Percentiles rank a stretch among this genome's conserved stretches.
These are phyloP conservation scores for Mesembryanthemum crystallinum DNA, from an alignment of 148 eudicot genomes.

Conservation along the genomic window DNA sequence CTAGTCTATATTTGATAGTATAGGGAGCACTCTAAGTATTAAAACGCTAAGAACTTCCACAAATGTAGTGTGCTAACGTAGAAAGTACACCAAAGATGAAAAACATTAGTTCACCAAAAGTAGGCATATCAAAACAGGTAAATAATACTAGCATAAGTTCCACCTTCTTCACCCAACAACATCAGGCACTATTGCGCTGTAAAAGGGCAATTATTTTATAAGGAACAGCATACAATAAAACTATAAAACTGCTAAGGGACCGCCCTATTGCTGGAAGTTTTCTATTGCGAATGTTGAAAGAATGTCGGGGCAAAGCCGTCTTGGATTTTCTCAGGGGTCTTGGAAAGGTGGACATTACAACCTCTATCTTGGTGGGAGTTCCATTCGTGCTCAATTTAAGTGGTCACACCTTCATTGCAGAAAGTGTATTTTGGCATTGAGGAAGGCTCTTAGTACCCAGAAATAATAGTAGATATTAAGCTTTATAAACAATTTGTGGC, in stretches of 20 bases:
- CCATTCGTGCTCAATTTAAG: background rate
- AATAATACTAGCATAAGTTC: background rate
- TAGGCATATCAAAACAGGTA: background rate
- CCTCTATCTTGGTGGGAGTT: slow-evolving; percentile 14
- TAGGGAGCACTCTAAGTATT: slow-evolving; percentile 21
- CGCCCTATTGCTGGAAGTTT: background rate
- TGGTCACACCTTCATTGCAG: slow-evolving; percentile 20
- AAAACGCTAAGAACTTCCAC: background rate
- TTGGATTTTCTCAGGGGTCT: background rate
- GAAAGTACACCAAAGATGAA: background rate
- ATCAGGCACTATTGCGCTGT: background rate
- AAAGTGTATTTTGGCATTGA: slow-evolving; percentile 2
- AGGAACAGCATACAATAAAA: no score
- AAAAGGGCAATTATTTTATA: background rate
- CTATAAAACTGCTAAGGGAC: background rate
- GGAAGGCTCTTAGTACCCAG: background rate
- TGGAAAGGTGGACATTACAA: slow-evolving; percentile 18
- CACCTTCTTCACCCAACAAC: slow-evolving; percentile 1
- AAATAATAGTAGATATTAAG: slow-evolving; percentile 12
- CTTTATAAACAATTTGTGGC: background rate
- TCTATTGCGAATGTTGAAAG: background rate
- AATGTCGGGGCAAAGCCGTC: slow-evolving; percentile 10
- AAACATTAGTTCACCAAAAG: background rate
- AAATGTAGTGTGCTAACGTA: background rate
- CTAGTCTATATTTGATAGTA: slow-evolving; percentile 14